These are phyloP conservation scores for Onygenales sp. DNA, from an alignment of 2,329 filamentous ascomycete genomes.

Conservation along the genomic window DNA sequence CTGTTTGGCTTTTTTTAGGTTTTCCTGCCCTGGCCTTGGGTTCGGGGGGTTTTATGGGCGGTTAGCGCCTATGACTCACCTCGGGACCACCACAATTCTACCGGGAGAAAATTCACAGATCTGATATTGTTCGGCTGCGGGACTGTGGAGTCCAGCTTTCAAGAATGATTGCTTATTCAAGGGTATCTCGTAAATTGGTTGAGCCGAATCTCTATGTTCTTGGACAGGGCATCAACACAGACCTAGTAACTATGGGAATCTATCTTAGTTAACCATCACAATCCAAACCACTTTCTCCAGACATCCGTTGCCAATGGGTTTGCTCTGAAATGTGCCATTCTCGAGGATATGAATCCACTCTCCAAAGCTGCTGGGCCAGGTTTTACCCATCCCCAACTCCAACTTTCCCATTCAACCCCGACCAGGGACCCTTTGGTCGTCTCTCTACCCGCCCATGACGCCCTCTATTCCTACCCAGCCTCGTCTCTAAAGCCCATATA, in stretches of 20 bases:
- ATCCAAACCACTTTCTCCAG: not conserved
- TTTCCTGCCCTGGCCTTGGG: not conserved
- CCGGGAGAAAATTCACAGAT: no score
- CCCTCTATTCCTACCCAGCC: slow-evolving; percentile 13
- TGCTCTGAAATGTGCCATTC: no score
- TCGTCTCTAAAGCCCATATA: slow-evolving; percentile 23
- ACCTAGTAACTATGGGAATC: no score
- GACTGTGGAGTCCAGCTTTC: no score
- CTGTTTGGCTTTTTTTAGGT: not conserved
- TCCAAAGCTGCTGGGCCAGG: not conserved
- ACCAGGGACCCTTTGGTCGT: slow-evolving; percentile 26
- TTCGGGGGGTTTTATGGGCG: not conserved
- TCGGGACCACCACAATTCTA: not conserved
- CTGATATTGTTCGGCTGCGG: no score
- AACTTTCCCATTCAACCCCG: slow-evolving; percentile 26
- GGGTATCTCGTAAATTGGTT: no score
- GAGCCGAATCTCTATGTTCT: no score
- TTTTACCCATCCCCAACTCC: slow-evolving; percentile 12
- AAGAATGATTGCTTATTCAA: no score
- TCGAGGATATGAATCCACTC: not conserved
- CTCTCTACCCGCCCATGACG: slow-evolving; percentile 14
- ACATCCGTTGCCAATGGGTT: no score
- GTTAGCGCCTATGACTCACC: not conserved
- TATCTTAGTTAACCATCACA: not conserved
- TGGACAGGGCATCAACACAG: no score